These are phyloP conservation scores for Pterocarpus macrocarpus DNA, from an alignment of 306 rosid genomes.

Conservation along the genomic window DNA sequence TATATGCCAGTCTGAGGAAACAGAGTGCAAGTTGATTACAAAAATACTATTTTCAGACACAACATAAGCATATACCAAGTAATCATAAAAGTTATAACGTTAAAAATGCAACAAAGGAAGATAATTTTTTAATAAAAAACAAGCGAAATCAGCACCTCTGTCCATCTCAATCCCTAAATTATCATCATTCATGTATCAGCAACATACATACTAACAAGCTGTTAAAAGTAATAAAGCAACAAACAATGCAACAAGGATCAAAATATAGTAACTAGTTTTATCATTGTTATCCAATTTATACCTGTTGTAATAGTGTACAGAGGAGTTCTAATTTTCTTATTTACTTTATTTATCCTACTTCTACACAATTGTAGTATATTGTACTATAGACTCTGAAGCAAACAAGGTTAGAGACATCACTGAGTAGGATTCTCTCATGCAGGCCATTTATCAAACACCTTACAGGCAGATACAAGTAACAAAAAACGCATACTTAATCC, in stretches of 20 bases:
- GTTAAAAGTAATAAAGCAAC: neutral
- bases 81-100: neutral
- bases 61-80: neutral
- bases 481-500: no score
- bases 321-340: neutral
- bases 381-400: no score
- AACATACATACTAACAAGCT: neutral
- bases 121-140: neutral
- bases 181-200: neutral
- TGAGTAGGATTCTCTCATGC: neutral
- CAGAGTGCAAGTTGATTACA: neutral
- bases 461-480: neutral
- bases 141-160: neutral
- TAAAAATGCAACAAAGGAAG: neutral
- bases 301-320: neutral
- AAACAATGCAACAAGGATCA: neutral
- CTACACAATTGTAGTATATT: neutral
- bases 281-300: neutral
- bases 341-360: neutral
- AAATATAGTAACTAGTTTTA: neutral
- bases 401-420: neutral
- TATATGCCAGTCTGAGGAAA: constrained; percentile 42
- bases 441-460: neutral
- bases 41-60: constrained; percentile 2
- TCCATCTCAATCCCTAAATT: neutral